A percentile compares a stretch with the other conserved stretches of the same genome.
These are phyloP conservation scores for Epichloe aotearoae DNA, from an alignment of 2,329 filamentous ascomycete genomes.

Conservation along the genomic window DNA sequence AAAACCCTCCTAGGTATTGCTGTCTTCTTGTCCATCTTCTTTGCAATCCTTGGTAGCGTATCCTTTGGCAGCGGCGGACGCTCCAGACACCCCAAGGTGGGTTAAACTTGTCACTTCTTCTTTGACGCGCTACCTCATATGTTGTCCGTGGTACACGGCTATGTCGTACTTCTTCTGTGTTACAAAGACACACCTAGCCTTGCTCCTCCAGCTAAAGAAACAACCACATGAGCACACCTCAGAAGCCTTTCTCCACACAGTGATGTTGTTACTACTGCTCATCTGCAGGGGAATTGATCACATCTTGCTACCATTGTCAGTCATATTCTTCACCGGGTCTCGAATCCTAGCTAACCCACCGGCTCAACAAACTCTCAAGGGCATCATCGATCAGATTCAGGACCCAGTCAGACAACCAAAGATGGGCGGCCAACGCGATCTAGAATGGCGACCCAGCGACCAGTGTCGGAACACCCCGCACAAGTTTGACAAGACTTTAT, in stretches of 20 bases:
- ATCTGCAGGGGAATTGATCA: too few species aligned
- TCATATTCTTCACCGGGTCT: neutral
- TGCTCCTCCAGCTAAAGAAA: neutral
- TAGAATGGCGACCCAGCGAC: conserved; percentile 15
- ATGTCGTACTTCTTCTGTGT: too few species aligned
- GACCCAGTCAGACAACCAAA: conserved; percentile 13
- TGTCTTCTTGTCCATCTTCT: conserved; percentile 20
- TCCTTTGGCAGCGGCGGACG: conserved; percentile 12
- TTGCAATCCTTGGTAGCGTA: conserved; percentile 7
- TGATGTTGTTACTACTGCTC: too few species aligned
- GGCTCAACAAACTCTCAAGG: conserved; percentile 8
- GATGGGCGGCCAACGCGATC: conserved; percentile 9
- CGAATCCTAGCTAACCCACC: neutral
- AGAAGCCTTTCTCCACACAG: too few species aligned
- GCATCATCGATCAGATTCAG: conserved; percentile 12
- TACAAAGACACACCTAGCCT: neutral
- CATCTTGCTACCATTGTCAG: neutral
- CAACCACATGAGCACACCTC: too few species aligned
- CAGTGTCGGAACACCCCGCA: conserved; percentile 15
- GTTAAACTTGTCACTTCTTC: conserved; percentile 1
- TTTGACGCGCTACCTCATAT: too few species aligned
- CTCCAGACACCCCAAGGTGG: conserved; percentile 17
- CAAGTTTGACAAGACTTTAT: conserved; percentile 7
- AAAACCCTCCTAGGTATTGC: conserved; percentile 19
- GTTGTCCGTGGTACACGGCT: too few species aligned